A percentile compares a stretch with the other conserved stretches of the same genome.
phyloP scores from a whole-genome alignment of 805 yeast species.

The Ogataea kodamae region DNA sequence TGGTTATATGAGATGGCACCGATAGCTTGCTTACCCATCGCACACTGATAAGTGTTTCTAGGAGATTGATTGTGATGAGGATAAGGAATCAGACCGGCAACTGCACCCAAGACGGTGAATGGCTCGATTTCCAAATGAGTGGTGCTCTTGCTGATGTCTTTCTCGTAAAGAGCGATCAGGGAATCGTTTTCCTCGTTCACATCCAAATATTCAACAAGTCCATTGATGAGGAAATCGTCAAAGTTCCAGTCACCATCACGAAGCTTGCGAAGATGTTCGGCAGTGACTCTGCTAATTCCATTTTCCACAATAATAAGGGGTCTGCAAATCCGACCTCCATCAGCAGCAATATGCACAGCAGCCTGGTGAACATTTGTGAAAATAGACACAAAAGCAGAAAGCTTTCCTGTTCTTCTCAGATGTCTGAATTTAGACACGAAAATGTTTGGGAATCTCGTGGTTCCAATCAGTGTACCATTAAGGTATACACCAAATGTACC shows the following conservation, averaged over 20 bases:
- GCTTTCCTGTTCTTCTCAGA: conserved; percentile 77
- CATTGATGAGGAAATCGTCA: conserved; percentile 82
- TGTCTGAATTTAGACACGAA: conserved; percentile 77
- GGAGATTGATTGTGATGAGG: conserved; percentile 94
- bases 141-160: conserved; percentile 49
- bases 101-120: conserved; percentile 87
- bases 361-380: conserved; percentile 84
- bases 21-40: conserved; percentile 99
- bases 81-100: conserved; percentile 87
- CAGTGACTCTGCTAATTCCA: conserved; percentile 66
- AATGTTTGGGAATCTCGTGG: conserved; percentile 79
- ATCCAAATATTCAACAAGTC: conserved; percentile 91
- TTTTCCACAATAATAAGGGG: conserved; percentile 86
- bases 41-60: conserved; percentile 89
- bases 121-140: conserved; percentile 97
- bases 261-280: conserved; percentile 62
- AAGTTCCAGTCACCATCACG: conserved; percentile 73
- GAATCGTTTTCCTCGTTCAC: conserved; percentile 97
- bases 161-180: conserved; percentile 84
- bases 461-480: conserved; percentile 92
- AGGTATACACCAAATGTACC: conserved; percentile 84
- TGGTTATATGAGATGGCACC: conserved; percentile 98
- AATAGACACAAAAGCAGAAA: conserved; percentile 88
- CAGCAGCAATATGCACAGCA: conserved; percentile 97
- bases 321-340: conserved; percentile 97